Percentiles rank a stretch among this genome's conserved stretches.
Conservation (phyloP, 257 asterid genomes). For the Echites panduratus region DNA sequence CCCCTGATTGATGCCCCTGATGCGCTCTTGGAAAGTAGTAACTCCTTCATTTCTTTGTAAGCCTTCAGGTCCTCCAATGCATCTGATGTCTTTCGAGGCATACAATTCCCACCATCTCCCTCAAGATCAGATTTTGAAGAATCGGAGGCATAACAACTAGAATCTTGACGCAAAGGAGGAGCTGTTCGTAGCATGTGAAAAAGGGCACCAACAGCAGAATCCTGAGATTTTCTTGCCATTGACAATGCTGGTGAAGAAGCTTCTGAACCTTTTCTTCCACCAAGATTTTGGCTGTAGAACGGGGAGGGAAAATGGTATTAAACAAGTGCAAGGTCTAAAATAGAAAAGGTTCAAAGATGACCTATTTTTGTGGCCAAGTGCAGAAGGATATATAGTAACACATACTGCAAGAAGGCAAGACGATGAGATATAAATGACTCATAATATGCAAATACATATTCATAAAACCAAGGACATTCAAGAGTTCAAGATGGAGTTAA, state of each 20-base stretch:
- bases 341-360: not conserved
- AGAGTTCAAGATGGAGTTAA: not conserved
- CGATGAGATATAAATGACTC: not conserved
- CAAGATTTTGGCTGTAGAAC: conserved; percentile 43
- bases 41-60: conserved; percentile 64
- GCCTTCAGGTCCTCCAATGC: conserved; percentile 85
- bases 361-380: not conserved
- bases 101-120: conserved; percentile 44
- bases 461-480: too few relatives aligned
- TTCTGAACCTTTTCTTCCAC: conserved; percentile 50
- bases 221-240: conserved; percentile 62
- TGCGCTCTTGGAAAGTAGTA: conserved; percentile 66
- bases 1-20: conserved; percentile 27
- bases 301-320: conserved; percentile 6
- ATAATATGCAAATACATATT: not conserved
- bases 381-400: not conserved
- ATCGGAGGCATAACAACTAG: conserved; percentile 35
- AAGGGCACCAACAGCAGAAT: conserved; percentile 80
- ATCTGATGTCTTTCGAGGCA: conserved; percentile 65
- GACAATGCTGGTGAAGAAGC: conserved; percentile 44
- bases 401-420: not conserved
- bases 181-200: conserved; percentile 90
- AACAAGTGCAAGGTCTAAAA: too few relatives aligned
- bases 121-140: conserved; percentile 34
- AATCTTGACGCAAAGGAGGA: conserved; percentile 76